These are phyloP conservation scores for Fusarium udum DNA, from an alignment of 2,329 filamentous ascomycete species.

Conservation along the genomic window DNA sequence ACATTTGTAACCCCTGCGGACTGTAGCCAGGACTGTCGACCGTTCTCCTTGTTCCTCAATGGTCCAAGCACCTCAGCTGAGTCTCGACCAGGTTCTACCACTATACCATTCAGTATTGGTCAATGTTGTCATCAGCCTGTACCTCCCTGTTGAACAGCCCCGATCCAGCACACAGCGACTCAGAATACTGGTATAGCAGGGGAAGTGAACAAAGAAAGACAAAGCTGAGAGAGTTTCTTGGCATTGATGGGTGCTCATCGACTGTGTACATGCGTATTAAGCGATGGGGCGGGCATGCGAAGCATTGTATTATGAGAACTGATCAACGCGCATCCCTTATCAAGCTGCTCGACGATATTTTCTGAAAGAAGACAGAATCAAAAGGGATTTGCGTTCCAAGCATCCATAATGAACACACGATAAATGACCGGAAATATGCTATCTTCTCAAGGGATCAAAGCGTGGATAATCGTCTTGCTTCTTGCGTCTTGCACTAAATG, in stretches of 20 bases:
- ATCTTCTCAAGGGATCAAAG: background rate
- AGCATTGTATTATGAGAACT: conserved; percentile 1
- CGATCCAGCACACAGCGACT: conserved; percentile 20
- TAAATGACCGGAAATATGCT: background rate
- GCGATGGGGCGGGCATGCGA: background rate
- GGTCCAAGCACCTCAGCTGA: conserved; percentile 42
- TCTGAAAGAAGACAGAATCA: background rate
- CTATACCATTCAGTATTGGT: conserved; percentile 11
- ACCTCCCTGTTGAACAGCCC: conserved; percentile 12
- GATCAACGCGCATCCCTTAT: background rate
- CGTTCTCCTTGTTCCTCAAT: conserved; percentile 24
- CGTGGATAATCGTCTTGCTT: background rate
- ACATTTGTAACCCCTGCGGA: too few relatives aligned
- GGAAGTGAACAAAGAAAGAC: conserved; percentile 6
- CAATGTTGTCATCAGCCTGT: conserved; percentile 1
- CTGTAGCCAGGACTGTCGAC: conserved; percentile 1
- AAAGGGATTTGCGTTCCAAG: conserved; percentile 1
- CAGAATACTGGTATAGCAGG: background rate
- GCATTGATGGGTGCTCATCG: conserved; percentile 6
- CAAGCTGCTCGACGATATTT: background rate
- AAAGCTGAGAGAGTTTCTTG: conserved; percentile 3
- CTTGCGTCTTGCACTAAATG: background rate
- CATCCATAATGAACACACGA: background rate
- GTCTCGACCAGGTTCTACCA: conserved; percentile 35
- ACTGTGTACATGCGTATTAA: background rate